These are phyloP conservation scores for Epichloe glyceriae DNA, from an alignment of 2,329 filamentous ascomycete species.

Conservation along the genomic window DNA sequence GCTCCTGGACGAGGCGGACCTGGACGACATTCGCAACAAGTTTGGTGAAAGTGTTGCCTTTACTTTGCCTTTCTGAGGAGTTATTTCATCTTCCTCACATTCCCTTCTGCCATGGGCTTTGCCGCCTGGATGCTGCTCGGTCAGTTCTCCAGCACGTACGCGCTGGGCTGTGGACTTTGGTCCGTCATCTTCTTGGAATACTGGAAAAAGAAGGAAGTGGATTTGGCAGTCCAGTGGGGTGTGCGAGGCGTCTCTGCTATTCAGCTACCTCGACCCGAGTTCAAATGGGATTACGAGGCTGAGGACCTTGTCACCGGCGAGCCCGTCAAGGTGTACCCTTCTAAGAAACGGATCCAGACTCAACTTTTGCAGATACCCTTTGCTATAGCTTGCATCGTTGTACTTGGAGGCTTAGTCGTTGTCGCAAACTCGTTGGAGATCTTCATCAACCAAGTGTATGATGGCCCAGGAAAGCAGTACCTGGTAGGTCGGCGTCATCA, in stretches of 20 bases:
- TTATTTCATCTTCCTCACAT: conserved; percentile 77
- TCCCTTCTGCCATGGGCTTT: conserved; percentile 67
- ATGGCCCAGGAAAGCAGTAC: conserved; percentile 74
- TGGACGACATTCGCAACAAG: conserved; percentile 63
- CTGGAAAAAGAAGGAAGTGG: conserved; percentile 87
- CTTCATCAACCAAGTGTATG: conserved; percentile 89
- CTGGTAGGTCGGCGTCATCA: conserved; percentile 40
- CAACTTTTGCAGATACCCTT: conserved; percentile 80
- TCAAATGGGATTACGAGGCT: conserved; percentile 63
- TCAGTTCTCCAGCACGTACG: conserved; percentile 72
- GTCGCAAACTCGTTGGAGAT: conserved; percentile 87
- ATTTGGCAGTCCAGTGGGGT: conserved; percentile 78
- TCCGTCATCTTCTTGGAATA: conserved; percentile 83
- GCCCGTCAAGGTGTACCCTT: conserved; percentile 60
- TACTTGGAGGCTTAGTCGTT: conserved; percentile 71
- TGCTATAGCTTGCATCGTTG: conserved; percentile 55
- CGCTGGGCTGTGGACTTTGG: conserved; percentile 70
- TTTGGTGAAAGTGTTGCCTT: conserved; percentile 76
- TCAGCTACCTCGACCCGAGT: conserved; percentile 64
- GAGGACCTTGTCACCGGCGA: conserved; percentile 77
- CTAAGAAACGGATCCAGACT: conserved; percentile 58
- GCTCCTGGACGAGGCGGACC: conserved; percentile 48
- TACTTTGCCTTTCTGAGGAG: conserved; percentile 92
- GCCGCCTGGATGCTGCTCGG: conserved; percentile 72
- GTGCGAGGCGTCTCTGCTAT: conserved; percentile 75